Evolutionary conservation across 2,329 filamentous ascomycete species (phyloP), one percentile per base, ranked within the genome.

Genomic region (Cercospora sp.): DNA sequence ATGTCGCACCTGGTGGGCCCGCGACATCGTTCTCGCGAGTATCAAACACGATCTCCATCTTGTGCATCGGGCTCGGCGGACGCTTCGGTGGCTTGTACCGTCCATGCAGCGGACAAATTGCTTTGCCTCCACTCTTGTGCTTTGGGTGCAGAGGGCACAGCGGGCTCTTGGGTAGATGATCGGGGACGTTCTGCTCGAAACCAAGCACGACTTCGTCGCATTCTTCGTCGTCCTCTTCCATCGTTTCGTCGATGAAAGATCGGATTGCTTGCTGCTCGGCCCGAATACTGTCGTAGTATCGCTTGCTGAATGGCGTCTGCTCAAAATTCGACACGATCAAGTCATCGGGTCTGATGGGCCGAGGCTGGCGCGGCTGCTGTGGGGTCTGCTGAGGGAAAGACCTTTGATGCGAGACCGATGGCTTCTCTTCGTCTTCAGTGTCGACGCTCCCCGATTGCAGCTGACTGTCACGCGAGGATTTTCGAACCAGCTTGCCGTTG

Each of bases 121-220:
- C 77, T 57, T 70, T 77, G 9, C 79, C 79, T 30, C 76, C 75
- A 65, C 75, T 78, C 55, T 75, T 74, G 70, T 81, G 77, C 65
- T 74, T 77, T 8, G 77, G 73, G 66, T 78, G 77, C 32, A 79
- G 71, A 3, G 82, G 82, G 68, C 82, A 83, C 5, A 83, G 72
- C 5, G 80, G 81, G 62, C 81, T 82, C 57, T 66, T 79, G 13
- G 79, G 79, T 9, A 83, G 69, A 71, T 83, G 82, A 65, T 83
- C 82, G 2, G 81, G 81, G 9, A 82, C 73, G 58, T 80, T 76
- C 8, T 79, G 67, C 28, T 79, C 78, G 68, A 80, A 76, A 13
- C 74, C 72, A 43, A 74, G 66, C 8, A 70, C 61, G 2, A 71
- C 68, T 18, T 75, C 70, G 10, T 74, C 71, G 30, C 68, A 70